Base-by-base conservation (phyloP, 208 protist genomes). In the Leishmania mexicana region DNA sequence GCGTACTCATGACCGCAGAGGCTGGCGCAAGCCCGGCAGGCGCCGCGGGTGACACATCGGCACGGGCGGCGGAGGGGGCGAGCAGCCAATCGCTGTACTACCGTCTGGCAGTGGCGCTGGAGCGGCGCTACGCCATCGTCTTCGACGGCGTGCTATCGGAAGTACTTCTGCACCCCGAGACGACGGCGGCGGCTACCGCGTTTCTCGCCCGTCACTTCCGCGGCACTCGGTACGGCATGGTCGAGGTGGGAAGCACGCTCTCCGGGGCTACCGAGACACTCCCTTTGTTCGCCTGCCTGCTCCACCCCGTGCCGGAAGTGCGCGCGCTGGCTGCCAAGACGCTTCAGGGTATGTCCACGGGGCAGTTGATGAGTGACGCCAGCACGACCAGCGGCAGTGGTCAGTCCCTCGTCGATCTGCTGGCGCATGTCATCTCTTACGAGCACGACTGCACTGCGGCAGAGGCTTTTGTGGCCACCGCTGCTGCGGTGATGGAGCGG, bases 251-350 rank as follows among this genome's bases (percentile, higher is more conserved):
- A 74, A 76, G 67, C 24, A 53, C 58, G 79, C 65, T 64, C 80
- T 76, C 28, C 21, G 83, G 72, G 45, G 72, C 58, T 21, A 80
- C 78, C 24, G 89, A 91, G 80, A 87, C 85, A 49, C 85, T 97
- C 76, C 94, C 94, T 21, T 85, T 97, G 15, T 96, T 96, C 68
- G 87, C 93, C 0, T 97, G 94, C 77, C 81, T 97, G 49, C 81
- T 96, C 35, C 94, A 97, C 84, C 85, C 92, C 40, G 80, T 93
- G 57, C 76, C 90, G 0, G 89, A 91, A 76, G 92, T 96, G 75
- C 91, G 93, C 11, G 81, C 82, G 62, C 51, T 94, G 68, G 94
- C 89, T 8, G 88, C 89, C 21, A 78, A 80, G 70, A 85, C 86
- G 42, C 75, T 97, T 67, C 65, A 81, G 40, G 77, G 64, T 6